Evolutionary conservation across 352 stramenopile species (phyloP).

Genomic region (Aphanomyces invadans): DNA sequence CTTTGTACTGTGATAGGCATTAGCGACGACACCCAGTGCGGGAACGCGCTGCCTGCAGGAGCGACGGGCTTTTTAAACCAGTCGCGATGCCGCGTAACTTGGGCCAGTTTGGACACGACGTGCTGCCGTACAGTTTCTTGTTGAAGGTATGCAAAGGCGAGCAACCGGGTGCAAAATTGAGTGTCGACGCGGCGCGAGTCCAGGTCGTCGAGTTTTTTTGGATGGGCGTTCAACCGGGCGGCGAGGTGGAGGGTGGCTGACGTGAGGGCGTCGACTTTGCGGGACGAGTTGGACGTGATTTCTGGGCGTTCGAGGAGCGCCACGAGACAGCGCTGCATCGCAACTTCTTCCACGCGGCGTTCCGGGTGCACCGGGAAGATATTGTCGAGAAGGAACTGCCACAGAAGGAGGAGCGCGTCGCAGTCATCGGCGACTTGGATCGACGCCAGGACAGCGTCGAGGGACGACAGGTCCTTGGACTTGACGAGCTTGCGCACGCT

Average conservation of each 20-base stretch:
- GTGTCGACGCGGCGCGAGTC: neutral
- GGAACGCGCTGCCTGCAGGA: neutral
- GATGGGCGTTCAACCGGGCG: neutral
- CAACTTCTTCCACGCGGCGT: neutral
- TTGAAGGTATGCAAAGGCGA: constrained; percentile 2
- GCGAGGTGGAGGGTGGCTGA: neutral
- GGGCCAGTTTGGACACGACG: neutral
- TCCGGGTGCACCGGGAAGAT: neutral
- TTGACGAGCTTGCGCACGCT: constrained; percentile 13
- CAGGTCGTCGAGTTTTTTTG: neutral
- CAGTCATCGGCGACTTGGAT: neutral
- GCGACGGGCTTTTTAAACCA: constrained; percentile 1
- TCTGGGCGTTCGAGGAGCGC: neutral
- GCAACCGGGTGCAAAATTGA: constrained; percentile 1
- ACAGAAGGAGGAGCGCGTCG: constrained; percentile 2
- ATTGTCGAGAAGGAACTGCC: constrained; percentile 12
- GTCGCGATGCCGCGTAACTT: neutral
- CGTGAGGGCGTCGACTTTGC: constrained; percentile 2
- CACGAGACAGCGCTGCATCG: neutral
- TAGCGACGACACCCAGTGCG: constrained; percentile 1
- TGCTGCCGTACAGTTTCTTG: neutral
- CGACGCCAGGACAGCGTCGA: neutral
- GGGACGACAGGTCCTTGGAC: neutral
- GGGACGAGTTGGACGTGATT: neutral
- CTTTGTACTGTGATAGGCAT: neutral